Conservation (phyloP, 495 filamentous ascomycete species). For the Penicillium arizonense region DNA sequence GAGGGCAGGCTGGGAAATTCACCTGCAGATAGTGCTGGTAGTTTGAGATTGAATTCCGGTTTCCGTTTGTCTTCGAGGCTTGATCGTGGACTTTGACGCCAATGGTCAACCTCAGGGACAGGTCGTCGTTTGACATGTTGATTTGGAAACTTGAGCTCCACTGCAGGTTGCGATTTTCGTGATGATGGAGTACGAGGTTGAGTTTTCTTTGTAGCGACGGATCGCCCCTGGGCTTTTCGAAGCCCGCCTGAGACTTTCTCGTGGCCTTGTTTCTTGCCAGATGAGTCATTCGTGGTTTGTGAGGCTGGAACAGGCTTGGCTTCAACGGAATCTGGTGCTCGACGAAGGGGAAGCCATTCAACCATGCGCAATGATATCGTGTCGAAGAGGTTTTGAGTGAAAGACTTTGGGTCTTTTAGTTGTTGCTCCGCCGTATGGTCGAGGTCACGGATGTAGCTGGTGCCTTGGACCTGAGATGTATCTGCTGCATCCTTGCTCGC, state of each 20-base stretch:
- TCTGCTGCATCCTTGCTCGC: too few species aligned
- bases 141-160: conserved; percentile 38
- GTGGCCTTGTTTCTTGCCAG: conserved; percentile 6
- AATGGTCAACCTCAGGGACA: conserved; percentile 36
- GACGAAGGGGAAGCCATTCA: conserved; percentile 67
- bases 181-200: conserved; percentile 37
- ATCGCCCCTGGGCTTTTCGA: conserved; percentile 4
- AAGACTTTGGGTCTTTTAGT: conserved; percentile 77
- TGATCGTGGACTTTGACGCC: conserved; percentile 32
- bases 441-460: conserved; percentile 17
- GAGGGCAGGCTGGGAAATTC: conserved; percentile 35
- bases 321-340: conserved; percentile 25
- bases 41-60: conserved; percentile 30
- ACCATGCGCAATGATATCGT: conserved; percentile 76
- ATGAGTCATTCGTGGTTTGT: conserved; percentile 2
- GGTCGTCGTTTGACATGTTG: conserved; percentile 44
- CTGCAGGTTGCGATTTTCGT: conserved; percentile 23
- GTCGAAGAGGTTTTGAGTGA: conserved; percentile 79
- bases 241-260: conserved; percentile 10
- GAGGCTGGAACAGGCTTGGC: conserved; percentile 4
- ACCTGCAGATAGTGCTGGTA: conserved; percentile 19
- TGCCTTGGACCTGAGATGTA: conserved; percentile 1
- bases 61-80: conserved; percentile 35
- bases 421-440: conserved; percentile 41
- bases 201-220: background rate